Conservation (phyloP, 345 rosid genomes). For the Rhodamnia rubescens region DNA sequence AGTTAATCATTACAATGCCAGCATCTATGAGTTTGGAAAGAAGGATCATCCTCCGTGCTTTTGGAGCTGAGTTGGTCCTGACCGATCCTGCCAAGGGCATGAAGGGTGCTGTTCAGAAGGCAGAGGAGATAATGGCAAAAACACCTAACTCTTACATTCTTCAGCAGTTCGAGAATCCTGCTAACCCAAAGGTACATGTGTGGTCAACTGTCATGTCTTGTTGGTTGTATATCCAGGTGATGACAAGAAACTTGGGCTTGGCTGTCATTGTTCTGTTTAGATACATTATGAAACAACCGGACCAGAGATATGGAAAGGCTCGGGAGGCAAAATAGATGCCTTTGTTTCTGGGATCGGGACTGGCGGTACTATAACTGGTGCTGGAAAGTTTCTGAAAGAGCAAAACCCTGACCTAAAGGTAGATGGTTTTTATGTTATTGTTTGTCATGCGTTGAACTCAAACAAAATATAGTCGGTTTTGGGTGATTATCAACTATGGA, state of each 20-base stretch:
- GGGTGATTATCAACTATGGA: background rate
- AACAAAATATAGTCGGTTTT: background rate
- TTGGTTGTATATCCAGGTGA: background rate
- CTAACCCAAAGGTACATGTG: conserved; percentile 72
- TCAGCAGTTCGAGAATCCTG: conserved; percentile 85
- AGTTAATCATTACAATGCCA: conserved; percentile 83
- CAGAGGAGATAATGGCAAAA: conserved; percentile 66
- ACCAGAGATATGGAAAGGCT: conserved; percentile 86
- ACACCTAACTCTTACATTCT: conserved; percentile 80
- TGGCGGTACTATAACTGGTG: conserved; percentile 90
- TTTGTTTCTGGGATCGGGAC: conserved; percentile 92
- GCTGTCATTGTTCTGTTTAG: conserved; percentile 15
- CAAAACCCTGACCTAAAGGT: conserved; percentile 71
- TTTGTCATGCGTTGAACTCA: background rate
- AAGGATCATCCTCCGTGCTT: conserved; percentile 83
- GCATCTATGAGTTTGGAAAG: conserved; percentile 91
- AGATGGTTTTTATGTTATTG: background rate
- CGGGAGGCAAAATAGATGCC: conserved; percentile 75
- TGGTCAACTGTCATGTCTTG: background rate
- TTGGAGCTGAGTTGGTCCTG: conserved; percentile 79
- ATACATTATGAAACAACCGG: conserved; percentile 90
- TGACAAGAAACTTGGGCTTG: background rate
- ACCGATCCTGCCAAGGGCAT: conserved; percentile 87
- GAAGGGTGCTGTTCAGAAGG: conserved; percentile 94
- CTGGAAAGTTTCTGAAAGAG: conserved; percentile 78